Evolutionary conservation across 108 stramenopile species (phyloP).

Genomic region (Cyclostephanos invisitatus): DNA sequence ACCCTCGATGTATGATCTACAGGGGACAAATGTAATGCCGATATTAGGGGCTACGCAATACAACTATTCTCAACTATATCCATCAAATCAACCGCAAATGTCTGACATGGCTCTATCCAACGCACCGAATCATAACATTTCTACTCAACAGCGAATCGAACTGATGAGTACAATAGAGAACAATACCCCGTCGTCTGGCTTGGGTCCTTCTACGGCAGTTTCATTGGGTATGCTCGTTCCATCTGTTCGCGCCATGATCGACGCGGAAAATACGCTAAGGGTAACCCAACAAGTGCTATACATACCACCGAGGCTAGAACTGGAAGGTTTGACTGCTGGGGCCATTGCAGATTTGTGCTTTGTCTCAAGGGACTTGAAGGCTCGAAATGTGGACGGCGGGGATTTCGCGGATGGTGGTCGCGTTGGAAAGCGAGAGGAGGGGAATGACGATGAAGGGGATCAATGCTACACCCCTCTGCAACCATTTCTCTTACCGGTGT

Average conservation of each 20-base stretch:
- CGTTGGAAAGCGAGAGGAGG: not conserved
- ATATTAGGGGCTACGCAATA: not conserved
- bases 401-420: constrained; percentile 34
- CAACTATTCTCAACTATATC: constrained; percentile 6
- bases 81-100: constrained; percentile 7
- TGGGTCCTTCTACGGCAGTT: constrained; percentile 35
- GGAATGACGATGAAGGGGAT: constrained; percentile 26
- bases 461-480: constrained; percentile 45
- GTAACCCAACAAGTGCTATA: not conserved
- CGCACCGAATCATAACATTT: not conserved
- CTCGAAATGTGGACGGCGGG: constrained; percentile 45
- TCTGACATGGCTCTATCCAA: not conserved
- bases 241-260: constrained; percentile 50
- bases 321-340: constrained; percentile 50
- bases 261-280: constrained; percentile 30
- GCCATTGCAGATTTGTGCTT: constrained; percentile 50
- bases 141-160: constrained; percentile 8
- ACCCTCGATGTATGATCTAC: not conserved
- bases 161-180: not conserved
- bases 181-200: not conserved
- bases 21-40: not conserved
- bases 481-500: constrained; percentile 44
- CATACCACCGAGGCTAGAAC: constrained; percentile 32
- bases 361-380: constrained; percentile 35
- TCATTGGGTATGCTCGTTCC: constrained; percentile 42